Evolutionary conservation across 1,284 basidiomycete genomes (phyloP).

Genomic region (Sporisorium graminicola): DNA sequence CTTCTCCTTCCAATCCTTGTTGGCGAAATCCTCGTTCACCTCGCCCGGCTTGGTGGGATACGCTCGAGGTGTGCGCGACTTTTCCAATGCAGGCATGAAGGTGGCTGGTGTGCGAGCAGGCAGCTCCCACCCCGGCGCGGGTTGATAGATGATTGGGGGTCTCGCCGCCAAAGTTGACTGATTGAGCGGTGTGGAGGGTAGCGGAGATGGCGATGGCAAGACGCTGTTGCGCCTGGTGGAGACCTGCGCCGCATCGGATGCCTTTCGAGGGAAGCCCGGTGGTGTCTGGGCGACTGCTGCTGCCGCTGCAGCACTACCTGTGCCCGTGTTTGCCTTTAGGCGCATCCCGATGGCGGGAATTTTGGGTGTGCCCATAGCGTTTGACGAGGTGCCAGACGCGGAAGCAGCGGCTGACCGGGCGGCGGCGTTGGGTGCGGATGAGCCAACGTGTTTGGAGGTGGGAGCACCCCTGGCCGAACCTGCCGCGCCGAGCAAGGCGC

Average conservation of each 20-base stretch:
- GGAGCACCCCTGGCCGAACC: slow-evolving; percentile 17
- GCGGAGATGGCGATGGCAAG: slow-evolving; percentile 45
- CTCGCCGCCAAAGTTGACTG: slow-evolving; percentile 4
- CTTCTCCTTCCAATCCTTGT: slow-evolving; percentile 64
- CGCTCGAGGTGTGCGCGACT: slow-evolving; percentile 39
- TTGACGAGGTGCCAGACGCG: slow-evolving; percentile 15
- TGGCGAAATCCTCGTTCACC: slow-evolving; percentile 64
- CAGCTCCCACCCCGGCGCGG: slow-evolving; percentile 58
- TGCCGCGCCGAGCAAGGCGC: slow-evolving; percentile 31
- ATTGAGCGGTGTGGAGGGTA: slow-evolving; percentile 39
- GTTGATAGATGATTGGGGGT: slow-evolving; percentile 30
- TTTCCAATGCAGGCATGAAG: slow-evolving; percentile 54
- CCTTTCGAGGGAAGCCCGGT: slow-evolving; percentile 41
- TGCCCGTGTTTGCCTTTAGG: slow-evolving; percentile 52
- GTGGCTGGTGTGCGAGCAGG: slow-evolving; percentile 55
- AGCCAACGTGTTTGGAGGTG: slow-evolving; percentile 24
- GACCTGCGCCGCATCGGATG: slow-evolving; percentile 29
- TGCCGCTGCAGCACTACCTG: slow-evolving; percentile 8
- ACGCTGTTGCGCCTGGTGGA: slow-evolving; percentile 51
- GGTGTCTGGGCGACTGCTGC: slow-evolving; percentile 24
- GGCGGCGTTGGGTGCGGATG: slow-evolving; percentile 14
- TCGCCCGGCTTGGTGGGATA: slow-evolving; percentile 64
- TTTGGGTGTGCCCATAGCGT: slow-evolving; percentile 24
- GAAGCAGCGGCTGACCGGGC: slow-evolving; percentile 23
- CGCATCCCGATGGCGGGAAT: slow-evolving; percentile 48